A percentile compares a stretch with the other conserved stretches of the same genome.
phyloP scores from a whole-genome alignment of 2,329 filamentous ascomycete genomes.

The Penicillium brevicompactum region DNA sequence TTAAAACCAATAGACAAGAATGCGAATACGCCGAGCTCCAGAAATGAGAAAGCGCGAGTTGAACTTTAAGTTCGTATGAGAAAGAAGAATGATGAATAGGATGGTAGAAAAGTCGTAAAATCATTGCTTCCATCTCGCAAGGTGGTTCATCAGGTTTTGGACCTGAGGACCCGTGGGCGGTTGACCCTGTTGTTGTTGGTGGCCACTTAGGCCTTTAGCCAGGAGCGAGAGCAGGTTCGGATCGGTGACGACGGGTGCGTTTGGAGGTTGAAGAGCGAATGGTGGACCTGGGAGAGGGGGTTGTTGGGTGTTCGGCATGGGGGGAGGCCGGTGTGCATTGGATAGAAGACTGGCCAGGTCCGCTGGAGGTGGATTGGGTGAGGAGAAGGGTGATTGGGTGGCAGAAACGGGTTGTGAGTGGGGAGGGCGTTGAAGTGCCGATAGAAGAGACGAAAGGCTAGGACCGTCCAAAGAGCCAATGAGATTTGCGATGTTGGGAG shows the following conservation, averaged over 20 bases:
- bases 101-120: slow-evolving; percentile 21
- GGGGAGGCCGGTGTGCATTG: slow-evolving; percentile 40
- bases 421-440: slow-evolving; percentile 56
- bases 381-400: slow-evolving; percentile 37
- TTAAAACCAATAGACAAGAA: slow-evolving; percentile 7
- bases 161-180: slow-evolving; percentile 41
- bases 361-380: slow-evolving; percentile 36
- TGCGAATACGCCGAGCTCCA: slow-evolving; percentile 23
- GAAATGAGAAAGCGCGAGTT: slow-evolving; percentile 21
- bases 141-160: slow-evolving; percentile 52
- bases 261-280: slow-evolving; percentile 32
- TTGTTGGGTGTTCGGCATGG: slow-evolving; percentile 33
- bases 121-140: slow-evolving; percentile 51
- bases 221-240: slow-evolving; percentile 42
- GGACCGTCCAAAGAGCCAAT: slow-evolving; percentile 69
- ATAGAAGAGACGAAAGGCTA: slow-evolving; percentile 70
- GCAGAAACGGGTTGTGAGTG: slow-evolving; percentile 36
- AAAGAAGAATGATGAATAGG: slow-evolving; percentile 4
- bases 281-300: slow-evolving; percentile 31
- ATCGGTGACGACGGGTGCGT: slow-evolving; percentile 33
- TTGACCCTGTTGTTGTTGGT: slow-evolving; percentile 38
- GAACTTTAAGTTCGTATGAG: slow-evolving; percentile 14
- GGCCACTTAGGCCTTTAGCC: slow-evolving; percentile 39
- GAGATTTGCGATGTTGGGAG: slow-evolving; percentile 62
- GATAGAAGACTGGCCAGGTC: slow-evolving; percentile 47